phyloP scores from a whole-genome alignment of 208 protist species.

The Crithidia thermophila region DNA sequence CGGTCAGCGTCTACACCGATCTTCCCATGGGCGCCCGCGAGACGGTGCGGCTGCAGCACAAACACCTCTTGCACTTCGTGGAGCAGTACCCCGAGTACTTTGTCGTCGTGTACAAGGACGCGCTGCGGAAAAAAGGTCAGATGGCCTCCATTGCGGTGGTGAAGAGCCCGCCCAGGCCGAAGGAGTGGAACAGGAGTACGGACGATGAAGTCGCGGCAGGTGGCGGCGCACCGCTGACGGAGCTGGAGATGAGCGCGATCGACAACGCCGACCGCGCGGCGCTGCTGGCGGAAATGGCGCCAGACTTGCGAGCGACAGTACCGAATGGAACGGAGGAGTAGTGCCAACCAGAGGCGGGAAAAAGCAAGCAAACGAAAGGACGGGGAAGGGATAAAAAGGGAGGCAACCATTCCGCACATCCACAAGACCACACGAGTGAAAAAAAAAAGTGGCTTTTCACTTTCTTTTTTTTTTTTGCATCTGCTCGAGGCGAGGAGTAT shows the following conservation, averaged over 20 bases:
- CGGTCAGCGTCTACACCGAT: conserved; percentile 28
- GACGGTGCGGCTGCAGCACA: conserved; percentile 26
- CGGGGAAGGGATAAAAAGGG: too few relatives aligned
- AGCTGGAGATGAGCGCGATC: neutral
- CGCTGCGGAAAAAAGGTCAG: conserved; percentile 5
- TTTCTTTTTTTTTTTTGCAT: neutral
- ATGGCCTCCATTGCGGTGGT: conserved; percentile 29
- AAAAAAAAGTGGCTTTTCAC: neutral
- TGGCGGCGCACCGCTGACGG: too few relatives aligned
- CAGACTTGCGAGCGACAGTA: neutral
- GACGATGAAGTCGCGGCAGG: neutral
- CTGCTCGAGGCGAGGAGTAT: too few relatives aligned
- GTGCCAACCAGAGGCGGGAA: neutral
- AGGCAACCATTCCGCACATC: too few relatives aligned
- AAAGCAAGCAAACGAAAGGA: neutral
- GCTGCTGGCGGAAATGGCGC: conserved; percentile 1
- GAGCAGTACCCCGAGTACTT: conserved; percentile 53
- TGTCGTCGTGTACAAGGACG: conserved; percentile 40
- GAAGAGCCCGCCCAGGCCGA: conserved; percentile 23
- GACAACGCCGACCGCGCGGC: conserved; percentile 5
- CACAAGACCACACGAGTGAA: too few relatives aligned
- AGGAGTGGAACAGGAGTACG: neutral
- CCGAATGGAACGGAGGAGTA: neutral
- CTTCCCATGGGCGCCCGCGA: conserved; percentile 55
- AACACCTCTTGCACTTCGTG: conserved; percentile 34